Base-by-base conservation (phyloP, 305 asterid genomes). In the Fraxinus dipetala region DNA sequence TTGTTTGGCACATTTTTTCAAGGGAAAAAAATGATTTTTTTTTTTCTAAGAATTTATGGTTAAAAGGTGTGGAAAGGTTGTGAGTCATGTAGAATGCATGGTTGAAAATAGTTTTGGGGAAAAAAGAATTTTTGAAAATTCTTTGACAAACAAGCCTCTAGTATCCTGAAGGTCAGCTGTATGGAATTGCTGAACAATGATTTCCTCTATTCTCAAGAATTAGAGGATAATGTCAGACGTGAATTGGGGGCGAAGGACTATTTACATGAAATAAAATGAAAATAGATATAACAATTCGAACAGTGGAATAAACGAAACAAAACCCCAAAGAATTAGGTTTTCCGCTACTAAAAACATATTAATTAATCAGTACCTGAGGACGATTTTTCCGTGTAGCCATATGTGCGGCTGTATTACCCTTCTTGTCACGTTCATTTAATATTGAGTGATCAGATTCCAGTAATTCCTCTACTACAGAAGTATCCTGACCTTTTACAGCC, bases 401-500 rank as follows among this genome's bases (percentile, higher is more conserved):
- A 84, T 94, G 99, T 80, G 91, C 59, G 54, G 98, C 99, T 51
- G 98, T 93, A 84, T 91, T 96, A 70, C 98, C 99, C 91, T 93
- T 96, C 87, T 91, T 96, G 87, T 96, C 99, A 18, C 97, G 92
- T 78, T 91, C 97, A 67, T 94, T 96, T 43, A 96, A 80, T 82
- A 94, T 89, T 0, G 96, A 87, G 82, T 84, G 88, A 88, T 94
- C 98, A 59, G 92, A 92, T 86, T 93, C 95, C 81, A 96, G 81
- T 77, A 96, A 81, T 78, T 94, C 97, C 79, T 94, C 98, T 13
- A 96, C 92, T 31, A 94, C 98, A 11, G 83, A 73, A 65, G 91
- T 74, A 81, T 91, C 90, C 82, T 96, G 97, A 85, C 99, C 99
- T 85, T 96, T 96, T 32, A 92, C 99, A 79, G 99, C 99, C 99